Evolutionary conservation across 73 alveolate genomes (phyloP).

Genomic region (Urostyla sp.): DNA sequence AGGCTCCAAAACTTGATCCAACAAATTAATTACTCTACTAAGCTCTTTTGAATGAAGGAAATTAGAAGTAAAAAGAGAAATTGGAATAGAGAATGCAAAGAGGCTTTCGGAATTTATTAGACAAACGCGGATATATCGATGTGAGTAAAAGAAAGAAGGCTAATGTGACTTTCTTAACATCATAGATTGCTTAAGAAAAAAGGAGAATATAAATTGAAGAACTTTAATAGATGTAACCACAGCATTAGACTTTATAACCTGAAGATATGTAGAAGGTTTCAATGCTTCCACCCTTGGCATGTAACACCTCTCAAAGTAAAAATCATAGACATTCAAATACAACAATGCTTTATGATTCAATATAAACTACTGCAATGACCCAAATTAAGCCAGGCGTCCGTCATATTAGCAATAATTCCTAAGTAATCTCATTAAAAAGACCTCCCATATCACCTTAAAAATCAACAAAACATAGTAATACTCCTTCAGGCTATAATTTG

Average conservation of each 20-base stretch:
- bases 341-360: too few species aligned
- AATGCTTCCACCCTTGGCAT: too few species aligned
- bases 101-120: background rate
- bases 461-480: too few species aligned
- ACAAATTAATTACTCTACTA: background rate
- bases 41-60: background rate
- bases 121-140: background rate
- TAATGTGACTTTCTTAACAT: background rate
- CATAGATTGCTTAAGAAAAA: constrained; percentile 7
- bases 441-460: too few species aligned
- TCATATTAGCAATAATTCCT: too few species aligned
- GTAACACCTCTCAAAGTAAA: too few species aligned
- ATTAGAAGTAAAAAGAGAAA: background rate
- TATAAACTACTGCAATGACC: too few species aligned
- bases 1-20: background rate
- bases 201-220: constrained; percentile 1
- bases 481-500: too few species aligned
- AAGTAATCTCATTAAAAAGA: too few species aligned
- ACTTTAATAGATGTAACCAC: background rate
- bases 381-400: too few species aligned
- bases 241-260: background rate
- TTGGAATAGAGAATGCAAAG: background rate
- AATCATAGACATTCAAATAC: too few species aligned
- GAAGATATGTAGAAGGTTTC: too few species aligned
- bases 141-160: background rate